Conservation (phyloP, 441 rosid species). For the Eutrema salsugineum region DNA sequence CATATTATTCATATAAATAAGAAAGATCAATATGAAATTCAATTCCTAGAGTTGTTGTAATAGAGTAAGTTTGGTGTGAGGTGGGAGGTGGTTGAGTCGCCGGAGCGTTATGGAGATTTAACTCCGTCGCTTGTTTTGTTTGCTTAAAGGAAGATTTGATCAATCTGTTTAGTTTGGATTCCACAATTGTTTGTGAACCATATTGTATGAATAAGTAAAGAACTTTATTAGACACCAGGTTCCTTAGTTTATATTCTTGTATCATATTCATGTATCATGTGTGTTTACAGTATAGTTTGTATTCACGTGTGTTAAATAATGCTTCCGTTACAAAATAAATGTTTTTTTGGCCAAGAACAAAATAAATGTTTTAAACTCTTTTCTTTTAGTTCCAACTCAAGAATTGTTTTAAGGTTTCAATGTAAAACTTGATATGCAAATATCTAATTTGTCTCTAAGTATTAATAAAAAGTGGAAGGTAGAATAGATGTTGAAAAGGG, state of each 20-base stretch:
- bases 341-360: no score
- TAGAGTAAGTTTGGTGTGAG: conserved; percentile 49
- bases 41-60: not conserved
- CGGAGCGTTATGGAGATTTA: conserved; percentile 55
- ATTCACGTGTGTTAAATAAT: not conserved
- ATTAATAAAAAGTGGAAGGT: no score
- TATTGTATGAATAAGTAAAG: conserved; percentile 2
- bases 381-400: no score
- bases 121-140: conserved; percentile 78
- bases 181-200: not conserved
- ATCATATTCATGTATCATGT: not conserved
- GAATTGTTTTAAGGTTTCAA: no score
- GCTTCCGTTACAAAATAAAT: not conserved
- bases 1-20: not conserved
- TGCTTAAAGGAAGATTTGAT: conserved; percentile 42
- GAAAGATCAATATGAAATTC: not conserved
- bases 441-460: no score
- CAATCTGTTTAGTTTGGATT: not conserved
- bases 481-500: no score
- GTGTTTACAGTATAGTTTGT: not conserved
- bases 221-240: not conserved
- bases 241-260: not conserved
- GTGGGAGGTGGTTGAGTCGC: conserved; percentile 74
- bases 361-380: no score
- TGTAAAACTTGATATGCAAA: no score